These are phyloP conservation scores for Fusarium staphyleae DNA, from an alignment of 2,329 filamentous ascomycete species.

Conservation along the genomic window DNA sequence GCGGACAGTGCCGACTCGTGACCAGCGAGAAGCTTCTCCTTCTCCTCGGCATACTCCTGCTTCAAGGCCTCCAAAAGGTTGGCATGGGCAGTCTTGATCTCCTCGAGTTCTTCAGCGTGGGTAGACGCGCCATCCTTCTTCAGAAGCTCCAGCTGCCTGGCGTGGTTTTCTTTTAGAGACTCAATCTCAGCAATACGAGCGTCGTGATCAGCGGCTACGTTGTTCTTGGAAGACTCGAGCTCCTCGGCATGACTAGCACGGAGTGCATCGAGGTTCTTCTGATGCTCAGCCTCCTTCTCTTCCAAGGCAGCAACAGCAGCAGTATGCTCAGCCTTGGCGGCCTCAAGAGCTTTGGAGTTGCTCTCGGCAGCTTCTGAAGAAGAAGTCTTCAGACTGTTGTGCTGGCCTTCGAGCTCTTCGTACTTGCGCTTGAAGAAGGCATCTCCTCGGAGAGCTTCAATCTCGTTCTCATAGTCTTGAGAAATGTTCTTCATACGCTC, in stretches of 20 bases:
- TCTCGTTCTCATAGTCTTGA: constrained; percentile 69
- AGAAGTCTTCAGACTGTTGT: constrained; percentile 56
- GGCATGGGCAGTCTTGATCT: constrained; percentile 54
- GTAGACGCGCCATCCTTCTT: constrained; percentile 52
- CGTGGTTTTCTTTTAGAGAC: constrained; percentile 62
- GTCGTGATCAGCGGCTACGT: constrained; percentile 57
- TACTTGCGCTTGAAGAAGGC: constrained; percentile 71
- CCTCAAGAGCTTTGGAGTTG: constrained; percentile 53
- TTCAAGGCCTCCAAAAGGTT: constrained; percentile 53
- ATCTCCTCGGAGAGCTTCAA: constrained; percentile 68
- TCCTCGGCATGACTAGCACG: constrained; percentile 65
- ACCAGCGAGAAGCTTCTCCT: constrained; percentile 43
- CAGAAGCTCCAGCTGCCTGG: constrained; percentile 55
- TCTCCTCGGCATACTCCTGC: constrained; percentile 50
- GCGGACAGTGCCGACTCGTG: constrained; percentile 45
- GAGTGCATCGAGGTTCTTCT: constrained; percentile 62
- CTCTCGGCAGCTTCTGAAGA: constrained; percentile 47
- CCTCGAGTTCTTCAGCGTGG: constrained; percentile 51
- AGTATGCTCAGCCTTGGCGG: constrained; percentile 53
- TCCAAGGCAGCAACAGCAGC: constrained; percentile 56
- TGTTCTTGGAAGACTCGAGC: constrained; percentile 63
- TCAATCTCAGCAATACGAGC: constrained; percentile 59
- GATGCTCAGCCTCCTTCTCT: constrained; percentile 59
- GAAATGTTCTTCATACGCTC: constrained; percentile 65
- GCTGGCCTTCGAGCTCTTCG: constrained; percentile 64